Evolutionary conservation across 371 early-diverging fungal species (phyloP), one percentile per base, ranked within the genome.

Genomic region (Apophysomyces elegans): DNA sequence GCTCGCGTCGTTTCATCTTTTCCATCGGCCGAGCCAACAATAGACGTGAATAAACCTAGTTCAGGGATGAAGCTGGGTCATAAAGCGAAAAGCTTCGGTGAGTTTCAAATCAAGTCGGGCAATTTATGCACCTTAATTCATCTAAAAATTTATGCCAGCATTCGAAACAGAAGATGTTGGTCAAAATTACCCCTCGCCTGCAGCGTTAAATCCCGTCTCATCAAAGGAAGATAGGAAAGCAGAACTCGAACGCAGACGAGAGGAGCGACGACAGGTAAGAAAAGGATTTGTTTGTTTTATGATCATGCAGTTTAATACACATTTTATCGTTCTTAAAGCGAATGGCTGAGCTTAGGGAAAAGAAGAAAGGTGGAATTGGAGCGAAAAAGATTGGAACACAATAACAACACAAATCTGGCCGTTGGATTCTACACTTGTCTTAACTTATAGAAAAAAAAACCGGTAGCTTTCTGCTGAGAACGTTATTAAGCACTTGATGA

Each of bases 251-350:
- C 74, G 84, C 50, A 78, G 83, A 56, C 74, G 87, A 63, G 90
- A 90, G 69, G 84, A 87, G 61, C 71, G 88, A 61, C 76, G 86
- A 62, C 82, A 80, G 78, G 86, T 86, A 73, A 61, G 47, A 56
- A 13, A 13, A 38, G 11, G 7, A 8, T 6, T 12, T 13, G 41
- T 41, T 35, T 11, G 7, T 36, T n/a, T 18, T 37, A 11, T 45
- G 41, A 45, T 32, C 41, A 26, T 58, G 37, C 60, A 18, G n/a
- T 9, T 21, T 37, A 54, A 18, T 11, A 11, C 7, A 37, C 14
- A 21, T 11, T 37, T 16, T 4, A 37, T 56, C 1, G 18, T 50
- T 50, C 26, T 62, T 45, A 37, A 43, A 78, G 79, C 69, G 83
- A 8, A 78, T 86, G 82, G 84, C 79, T 1, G 84, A 84, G 56